These are phyloP conservation scores for Capronia epimyces DNA, from an alignment of 2,329 filamentous ascomycete species.

Conservation along the genomic window DNA sequence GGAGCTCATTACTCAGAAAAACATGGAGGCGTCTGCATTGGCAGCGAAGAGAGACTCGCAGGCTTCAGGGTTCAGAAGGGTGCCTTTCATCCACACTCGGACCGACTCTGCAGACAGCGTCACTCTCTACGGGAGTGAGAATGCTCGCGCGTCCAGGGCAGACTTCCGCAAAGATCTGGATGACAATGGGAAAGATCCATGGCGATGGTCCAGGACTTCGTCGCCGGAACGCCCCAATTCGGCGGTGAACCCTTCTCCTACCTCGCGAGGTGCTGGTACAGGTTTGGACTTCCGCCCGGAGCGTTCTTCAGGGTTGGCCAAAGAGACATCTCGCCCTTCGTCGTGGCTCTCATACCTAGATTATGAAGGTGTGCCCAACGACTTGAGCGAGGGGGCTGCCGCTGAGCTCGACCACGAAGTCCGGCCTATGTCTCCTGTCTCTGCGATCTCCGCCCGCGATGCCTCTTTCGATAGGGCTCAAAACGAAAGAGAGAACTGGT, in stretches of 20 bases:
- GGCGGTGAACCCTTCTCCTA: conserved; percentile 28
- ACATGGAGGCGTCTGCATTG: conserved; percentile 50
- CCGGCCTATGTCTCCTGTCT: conserved; percentile 26
- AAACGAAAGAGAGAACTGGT: conserved; percentile 24
- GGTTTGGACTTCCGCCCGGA: conserved; percentile 27
- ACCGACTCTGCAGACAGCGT: conserved; percentile 54
- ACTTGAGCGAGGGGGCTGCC: conserved; percentile 19
- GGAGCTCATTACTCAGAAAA: conserved; percentile 54
- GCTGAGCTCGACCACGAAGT: conserved; percentile 22
- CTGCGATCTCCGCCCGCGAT: conserved; percentile 20
- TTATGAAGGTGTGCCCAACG: conserved; percentile 27
- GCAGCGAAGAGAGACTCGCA: conserved; percentile 34
- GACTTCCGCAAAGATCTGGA: conserved; percentile 26
- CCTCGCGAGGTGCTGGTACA: conserved; percentile 24
- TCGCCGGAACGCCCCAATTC: conserved; percentile 34
- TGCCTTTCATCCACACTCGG: conserved; percentile 79
- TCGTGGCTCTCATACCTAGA: conserved; percentile 29
- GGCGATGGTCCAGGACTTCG: conserved; percentile 26
- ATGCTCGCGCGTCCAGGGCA: conserved; percentile 24
- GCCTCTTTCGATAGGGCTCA: conserved; percentile 9
- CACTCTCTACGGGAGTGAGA: conserved; percentile 23
- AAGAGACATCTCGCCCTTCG: conserved; percentile 17
- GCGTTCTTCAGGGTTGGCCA: conserved; percentile 22
- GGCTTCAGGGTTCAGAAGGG: conserved; percentile 34
- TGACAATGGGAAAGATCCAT: conserved; percentile 26